These are phyloP conservation scores for Globisporangium carolinianum DNA, from an alignment of 352 stramenopile species.

Conservation along the genomic window DNA sequence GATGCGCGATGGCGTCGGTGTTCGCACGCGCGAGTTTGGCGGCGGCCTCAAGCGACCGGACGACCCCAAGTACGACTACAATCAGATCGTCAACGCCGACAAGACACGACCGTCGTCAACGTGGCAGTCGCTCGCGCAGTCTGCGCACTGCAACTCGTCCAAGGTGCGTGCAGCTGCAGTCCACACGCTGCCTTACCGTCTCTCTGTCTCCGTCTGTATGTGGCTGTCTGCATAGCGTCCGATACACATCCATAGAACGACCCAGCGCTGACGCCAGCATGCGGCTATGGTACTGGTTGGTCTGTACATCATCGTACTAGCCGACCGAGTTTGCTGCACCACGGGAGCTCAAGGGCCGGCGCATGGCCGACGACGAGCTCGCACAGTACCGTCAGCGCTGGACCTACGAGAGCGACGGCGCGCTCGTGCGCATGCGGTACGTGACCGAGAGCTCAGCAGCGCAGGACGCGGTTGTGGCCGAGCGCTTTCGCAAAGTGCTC, in stretches of 20 bases:
- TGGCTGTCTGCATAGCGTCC: too few relatives aligned
- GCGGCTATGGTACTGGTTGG: too few relatives aligned
- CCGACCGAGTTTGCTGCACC: slow-evolving; percentile 63
- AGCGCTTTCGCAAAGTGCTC: slow-evolving; percentile 55
- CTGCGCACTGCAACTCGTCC: slow-evolving; percentile 39
- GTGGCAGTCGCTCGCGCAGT: slow-evolving; percentile 59
- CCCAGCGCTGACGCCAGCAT: too few relatives aligned
- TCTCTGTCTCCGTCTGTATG: too few relatives aligned
- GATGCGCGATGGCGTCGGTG: slow-evolving; percentile 41
- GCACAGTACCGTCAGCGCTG: slow-evolving; percentile 51
- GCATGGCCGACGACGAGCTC: slow-evolving; percentile 40
- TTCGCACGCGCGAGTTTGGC: slow-evolving; percentile 35
- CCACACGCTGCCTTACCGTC: too few relatives aligned
- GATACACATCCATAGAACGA: too few relatives aligned
- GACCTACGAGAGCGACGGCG: slow-evolving; percentile 45
- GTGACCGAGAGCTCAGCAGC: slow-evolving; percentile 45
- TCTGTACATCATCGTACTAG: slow-evolving; percentile 1
- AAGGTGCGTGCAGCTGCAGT: slow-evolving; percentile 14
- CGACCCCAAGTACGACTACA: slow-evolving; percentile 65
- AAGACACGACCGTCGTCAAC: slow-evolving; percentile 35
- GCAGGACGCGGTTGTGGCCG: slow-evolving; percentile 36
- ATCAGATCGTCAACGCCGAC: slow-evolving; percentile 57
- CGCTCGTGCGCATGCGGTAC: slow-evolving; percentile 43
- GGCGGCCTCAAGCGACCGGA: slow-evolving; percentile 34
- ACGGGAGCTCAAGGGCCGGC: slow-evolving; percentile 41